Percentiles rank a stretch among this genome's conserved stretches.
phyloP scores from a whole-genome alignment of 1,139 yeast genomes.

The Yamadazyma triangularis region DNA sequence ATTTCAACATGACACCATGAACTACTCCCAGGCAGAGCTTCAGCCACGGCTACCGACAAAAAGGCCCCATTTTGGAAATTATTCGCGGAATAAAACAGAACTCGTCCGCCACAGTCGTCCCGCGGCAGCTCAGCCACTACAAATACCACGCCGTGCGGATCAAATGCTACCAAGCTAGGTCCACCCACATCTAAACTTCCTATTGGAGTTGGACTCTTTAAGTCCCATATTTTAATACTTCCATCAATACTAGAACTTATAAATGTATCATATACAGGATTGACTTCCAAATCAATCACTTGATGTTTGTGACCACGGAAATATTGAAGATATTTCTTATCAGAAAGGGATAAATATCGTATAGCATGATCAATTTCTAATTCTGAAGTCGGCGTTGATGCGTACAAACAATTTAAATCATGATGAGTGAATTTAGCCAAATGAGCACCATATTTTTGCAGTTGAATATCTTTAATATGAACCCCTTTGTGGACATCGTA shows the following conservation, averaged over 20 bases:
- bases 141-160: constrained; percentile 79
- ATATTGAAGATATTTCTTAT: constrained; percentile 76
- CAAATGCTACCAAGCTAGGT: constrained; percentile 63
- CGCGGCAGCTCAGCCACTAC: constrained; percentile 48
- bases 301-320: constrained; percentile 81
- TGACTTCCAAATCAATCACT: constrained; percentile 69
- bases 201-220: constrained; percentile 55
- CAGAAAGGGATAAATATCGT: constrained; percentile 71
- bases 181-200: constrained; percentile 60
- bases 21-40: constrained; percentile 13
- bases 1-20: constrained; percentile 57
- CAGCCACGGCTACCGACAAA: constrained; percentile 29
- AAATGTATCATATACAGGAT: constrained; percentile 67
- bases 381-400: constrained; percentile 56
- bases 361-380: constrained; percentile 56
- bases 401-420: constrained; percentile 70
- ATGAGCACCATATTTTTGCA: constrained; percentile 91
- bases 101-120: constrained; percentile 22
- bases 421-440: constrained; percentile 81
- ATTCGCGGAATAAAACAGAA: constrained; percentile 59
- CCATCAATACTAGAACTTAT: constrained; percentile 71
- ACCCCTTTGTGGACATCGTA: constrained; percentile 75
- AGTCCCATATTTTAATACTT: constrained; percentile 85
- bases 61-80: constrained; percentile 56
- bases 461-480: constrained; percentile 60